phyloP scores from a whole-genome alignment of 2,329 filamentous ascomycete species.

The Alternaria solani region DNA sequence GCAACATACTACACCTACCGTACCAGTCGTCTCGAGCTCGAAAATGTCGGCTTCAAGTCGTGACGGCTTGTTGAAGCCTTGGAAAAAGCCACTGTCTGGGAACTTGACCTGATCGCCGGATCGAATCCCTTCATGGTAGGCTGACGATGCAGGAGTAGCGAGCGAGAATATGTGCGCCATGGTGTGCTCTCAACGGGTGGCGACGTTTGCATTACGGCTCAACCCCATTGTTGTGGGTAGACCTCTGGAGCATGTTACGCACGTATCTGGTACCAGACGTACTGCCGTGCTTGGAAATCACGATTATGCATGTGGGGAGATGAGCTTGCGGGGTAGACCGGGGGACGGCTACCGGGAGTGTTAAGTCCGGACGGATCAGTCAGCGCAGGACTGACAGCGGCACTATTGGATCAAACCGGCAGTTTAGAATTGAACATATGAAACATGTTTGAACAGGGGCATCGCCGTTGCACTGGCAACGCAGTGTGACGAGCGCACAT shows the following conservation, averaged over 20 bases:
- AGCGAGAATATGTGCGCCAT: slow-evolving; percentile 49
- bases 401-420: slow-evolving; percentile 1
- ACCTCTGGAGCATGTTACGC: not conserved
- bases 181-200: not conserved
- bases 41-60: slow-evolving; percentile 53
- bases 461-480: not conserved
- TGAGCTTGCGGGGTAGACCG: slow-evolving; percentile 22
- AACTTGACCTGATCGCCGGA: slow-evolving; percentile 43
- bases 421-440: not conserved
- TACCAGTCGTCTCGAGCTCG: slow-evolving; percentile 51
- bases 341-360: slow-evolving; percentile 7
- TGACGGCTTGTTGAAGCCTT: slow-evolving; percentile 53
- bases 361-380: slow-evolving; percentile 15
- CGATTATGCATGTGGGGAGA: slow-evolving; percentile 21
- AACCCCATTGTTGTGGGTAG: not conserved
- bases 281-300: slow-evolving; percentile 8
- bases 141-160: slow-evolving; percentile 32
- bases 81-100: slow-evolving; percentile 45
- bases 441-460: slow-evolving; percentile 42
- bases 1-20: slow-evolving; percentile 12
- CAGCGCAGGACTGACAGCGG: slow-evolving; percentile 13
- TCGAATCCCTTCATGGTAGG: slow-evolving; percentile 36
- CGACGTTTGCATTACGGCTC: not conserved
- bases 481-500: not conserved
- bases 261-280: slow-evolving; percentile 9